Base-by-base conservation (phyloP, 805 yeast species). In the Nakazawaea ishiwadae region DNA sequence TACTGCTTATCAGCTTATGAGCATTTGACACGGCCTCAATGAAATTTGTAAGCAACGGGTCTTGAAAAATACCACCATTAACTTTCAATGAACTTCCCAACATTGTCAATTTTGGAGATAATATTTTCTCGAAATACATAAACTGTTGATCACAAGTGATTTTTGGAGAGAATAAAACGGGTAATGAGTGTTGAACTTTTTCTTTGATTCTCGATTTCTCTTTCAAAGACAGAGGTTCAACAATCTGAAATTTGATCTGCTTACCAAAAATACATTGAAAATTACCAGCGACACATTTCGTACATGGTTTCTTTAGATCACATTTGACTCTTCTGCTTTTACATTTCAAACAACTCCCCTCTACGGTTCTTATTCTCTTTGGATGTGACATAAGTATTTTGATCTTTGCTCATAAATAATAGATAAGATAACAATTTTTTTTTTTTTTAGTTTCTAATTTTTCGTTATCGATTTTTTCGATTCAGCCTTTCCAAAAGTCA, bases 251-350 rank as follows among this genome's bases (percentile, higher is more conserved):
- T 32, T 33, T 23, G n/a, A 39, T 23, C 12, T 30, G 24, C 34
- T 58, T 64, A 43, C 67, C 72, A 10, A 75, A 75, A 27, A 53
- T 64, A 54, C 79, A 73, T 9, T 55, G 56, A 6, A 62, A 35
- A 1, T 59, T 59, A 10, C 70, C 66, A 34, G 56, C 58, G 3
- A 27, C 36, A 52, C 79, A 73, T 37, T 76, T 58, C 24, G 48
- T 44, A 45, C 77, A 71, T 3, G 77, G 77, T 38, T 60, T 58
- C 9, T 51, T 52, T 12, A 69, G 54, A 38, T 71, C 73, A 51
- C 79, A 73, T 49, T 70, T 71, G 49, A 73, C 72, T 40, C 72
- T 66, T 11, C 73, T 56, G n/a, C 58, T 48, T 26, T 73, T 58
- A 46, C 79, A 72, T 12, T 70, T 67, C 68, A 75, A 66, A 49